Percentiles rank a stretch among this genome's conserved stretches.
phyloP scores from a whole-genome alignment of 1,139 yeast genomes.

The Scheffersomyces parashehatae region DNA sequence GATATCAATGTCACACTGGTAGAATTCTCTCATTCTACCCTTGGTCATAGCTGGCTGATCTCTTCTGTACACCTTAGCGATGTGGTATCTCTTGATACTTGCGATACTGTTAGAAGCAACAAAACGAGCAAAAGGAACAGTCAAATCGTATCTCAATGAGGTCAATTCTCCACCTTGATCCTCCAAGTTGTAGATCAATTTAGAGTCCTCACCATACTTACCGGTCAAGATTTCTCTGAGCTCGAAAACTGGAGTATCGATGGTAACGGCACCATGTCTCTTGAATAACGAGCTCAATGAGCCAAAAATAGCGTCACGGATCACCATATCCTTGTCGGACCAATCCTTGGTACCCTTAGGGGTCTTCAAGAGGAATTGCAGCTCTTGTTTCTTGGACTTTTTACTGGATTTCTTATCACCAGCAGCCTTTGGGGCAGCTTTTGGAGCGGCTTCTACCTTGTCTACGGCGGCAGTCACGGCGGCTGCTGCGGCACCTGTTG shows the following conservation, averaged over 20 bases:
- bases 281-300: conserved; percentile 75
- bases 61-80: conserved; percentile 96
- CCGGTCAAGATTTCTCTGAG: conserved; percentile 93
- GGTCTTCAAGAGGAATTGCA: conserved; percentile 75
- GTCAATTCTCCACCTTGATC: conserved; percentile 99
- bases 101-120: conserved; percentile 93
- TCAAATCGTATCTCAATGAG: conserved; percentile 90
- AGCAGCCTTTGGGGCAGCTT: conserved; percentile 7
- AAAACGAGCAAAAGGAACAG: conserved; percentile 96
- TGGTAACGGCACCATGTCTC: conserved; percentile 96
- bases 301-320: conserved; percentile 82
- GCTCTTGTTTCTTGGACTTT: conserved; percentile 34
- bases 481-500: conserved; percentile 13
- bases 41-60: conserved; percentile 99
- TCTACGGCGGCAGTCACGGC: conserved; percentile 9
- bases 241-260: conserved; percentile 97
- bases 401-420: conserved; percentile 23
- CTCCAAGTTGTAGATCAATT: conserved; percentile 89
- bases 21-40: conserved; percentile 98
- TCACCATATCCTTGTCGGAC: conserved; percentile 97
- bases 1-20: conserved; percentile 96
- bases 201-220: conserved; percentile 97
- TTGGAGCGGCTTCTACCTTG: conserved; percentile 5
- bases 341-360: conserved; percentile 98
- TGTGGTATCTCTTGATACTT: conserved; percentile 88